Evolutionary conservation across 2,329 filamentous ascomycete species (phyloP).

Genomic region (Alternaria brassicicola): DNA sequence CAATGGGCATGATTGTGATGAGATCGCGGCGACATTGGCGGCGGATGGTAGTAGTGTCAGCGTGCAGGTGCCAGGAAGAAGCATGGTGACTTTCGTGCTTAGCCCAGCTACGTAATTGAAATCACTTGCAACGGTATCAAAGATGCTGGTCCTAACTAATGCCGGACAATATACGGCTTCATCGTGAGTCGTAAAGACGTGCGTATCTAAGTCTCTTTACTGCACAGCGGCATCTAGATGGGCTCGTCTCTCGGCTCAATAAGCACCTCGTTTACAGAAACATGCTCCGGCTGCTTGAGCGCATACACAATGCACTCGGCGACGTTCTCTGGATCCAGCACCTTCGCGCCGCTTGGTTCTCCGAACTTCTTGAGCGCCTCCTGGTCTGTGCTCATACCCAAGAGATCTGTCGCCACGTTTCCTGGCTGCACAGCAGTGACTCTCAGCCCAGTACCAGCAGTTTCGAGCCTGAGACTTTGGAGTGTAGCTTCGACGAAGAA

Average conservation of each 20-base stretch:
- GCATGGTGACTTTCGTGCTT: slow-evolving; percentile 38
- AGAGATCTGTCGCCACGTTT: slow-evolving; percentile 74
- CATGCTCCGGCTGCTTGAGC: slow-evolving; percentile 73
- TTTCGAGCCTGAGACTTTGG: slow-evolving; percentile 77
- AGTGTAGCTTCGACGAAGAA: slow-evolving; percentile 85
- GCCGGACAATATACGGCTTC: background rate
- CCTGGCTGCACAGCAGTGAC: slow-evolving; percentile 80
- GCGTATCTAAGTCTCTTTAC: background rate
- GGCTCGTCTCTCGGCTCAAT: slow-evolving; percentile 57
- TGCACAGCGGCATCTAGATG: slow-evolving; percentile 21
- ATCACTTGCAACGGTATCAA: background rate
- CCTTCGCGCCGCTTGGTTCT: slow-evolving; percentile 74
- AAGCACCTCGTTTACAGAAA: slow-evolving; percentile 79
- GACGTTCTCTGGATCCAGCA: slow-evolving; percentile 75
- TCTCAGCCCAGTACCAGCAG: slow-evolving; percentile 72
- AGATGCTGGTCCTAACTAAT: background rate
- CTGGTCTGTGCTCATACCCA: slow-evolving; percentile 75
- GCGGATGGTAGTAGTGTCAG: slow-evolving; percentile 30
- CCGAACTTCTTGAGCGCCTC: slow-evolving; percentile 82
- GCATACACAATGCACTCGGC: slow-evolving; percentile 76
- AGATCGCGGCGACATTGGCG: slow-evolving; percentile 13
- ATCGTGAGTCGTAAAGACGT: background rate
- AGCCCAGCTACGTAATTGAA: slow-evolving; percentile 1
- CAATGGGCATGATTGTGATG: slow-evolving; percentile 38
- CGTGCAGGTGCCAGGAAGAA: slow-evolving; percentile 31